A percentile compares a stretch with the other conserved stretches of the same genome.
Conservation (phyloP, 345 rosid species). For the Eucalyptus cloeziana region DNA sequence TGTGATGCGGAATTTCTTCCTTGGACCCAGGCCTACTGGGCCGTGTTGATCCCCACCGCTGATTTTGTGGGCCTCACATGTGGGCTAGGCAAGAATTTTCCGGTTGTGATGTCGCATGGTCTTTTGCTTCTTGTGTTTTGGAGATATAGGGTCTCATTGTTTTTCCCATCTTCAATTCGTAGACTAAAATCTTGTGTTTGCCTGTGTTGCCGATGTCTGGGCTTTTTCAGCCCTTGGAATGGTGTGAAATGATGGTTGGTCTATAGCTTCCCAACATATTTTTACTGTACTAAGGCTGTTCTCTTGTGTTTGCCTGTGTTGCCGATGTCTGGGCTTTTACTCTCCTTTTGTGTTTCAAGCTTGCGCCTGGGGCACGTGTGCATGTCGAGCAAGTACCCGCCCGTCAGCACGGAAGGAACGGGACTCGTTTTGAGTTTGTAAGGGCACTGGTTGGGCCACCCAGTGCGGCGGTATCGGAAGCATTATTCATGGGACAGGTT, state of each 20-base stretch:
- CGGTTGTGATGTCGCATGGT: fast-evolving
- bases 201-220: not conserved
- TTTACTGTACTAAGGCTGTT: not conserved
- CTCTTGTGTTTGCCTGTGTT: not conserved
- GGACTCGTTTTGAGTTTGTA: not conserved
- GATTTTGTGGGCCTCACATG: too few species aligned
- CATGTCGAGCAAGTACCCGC: not conserved
- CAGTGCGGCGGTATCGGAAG: not conserved
- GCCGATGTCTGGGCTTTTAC: not conserved
- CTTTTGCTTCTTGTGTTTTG: not conserved
- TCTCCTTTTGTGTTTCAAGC: not conserved
- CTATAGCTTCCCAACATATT: not conserved
- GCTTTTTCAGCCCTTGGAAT: not conserved
- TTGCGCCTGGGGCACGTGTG: not conserved
- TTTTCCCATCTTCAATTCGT: not conserved
- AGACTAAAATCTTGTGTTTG: not conserved
- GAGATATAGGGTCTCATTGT: not conserved
- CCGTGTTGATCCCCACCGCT: too few species aligned
- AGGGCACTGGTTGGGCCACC: not conserved
- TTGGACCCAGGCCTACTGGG: too few species aligned
- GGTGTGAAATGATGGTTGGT: not conserved
- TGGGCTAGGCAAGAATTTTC: not conserved
- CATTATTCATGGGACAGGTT: not conserved
- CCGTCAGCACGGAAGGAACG: not conserved
- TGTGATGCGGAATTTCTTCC: too few species aligned